Conservation (phyloP, 2,329 filamentous ascomycete genomes). For the Aspergillus sojae region DNA sequence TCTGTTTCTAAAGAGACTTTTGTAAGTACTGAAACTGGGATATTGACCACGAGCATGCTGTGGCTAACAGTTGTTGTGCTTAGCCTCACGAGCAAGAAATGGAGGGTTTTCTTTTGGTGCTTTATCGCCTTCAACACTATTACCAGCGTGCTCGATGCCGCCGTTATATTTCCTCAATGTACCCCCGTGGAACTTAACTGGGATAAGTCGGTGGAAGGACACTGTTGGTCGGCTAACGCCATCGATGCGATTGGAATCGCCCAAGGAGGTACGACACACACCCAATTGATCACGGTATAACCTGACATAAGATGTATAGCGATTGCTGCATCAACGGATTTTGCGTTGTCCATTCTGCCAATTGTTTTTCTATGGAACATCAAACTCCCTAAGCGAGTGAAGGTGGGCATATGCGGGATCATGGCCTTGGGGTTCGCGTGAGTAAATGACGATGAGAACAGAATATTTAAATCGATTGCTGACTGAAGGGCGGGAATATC, state of each 20-base stretch:
- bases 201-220: slow-evolving; percentile 3
- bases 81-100: slow-evolving; percentile 14
- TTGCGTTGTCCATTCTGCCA: slow-evolving; percentile 4
- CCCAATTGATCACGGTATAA: not conserved
- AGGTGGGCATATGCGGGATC: slow-evolving; percentile 6
- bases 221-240: not conserved
- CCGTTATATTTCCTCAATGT: slow-evolving; percentile 9
- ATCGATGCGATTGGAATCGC: slow-evolving; percentile 8
- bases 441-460: not conserved
- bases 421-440: slow-evolving; percentile 8
- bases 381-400: slow-evolving; percentile 8
- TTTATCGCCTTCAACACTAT: slow-evolving; percentile 22
- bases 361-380: slow-evolving; percentile 8
- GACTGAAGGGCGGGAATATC: not conserved
- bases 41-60: not conserved
- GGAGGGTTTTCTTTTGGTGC: slow-evolving; percentile 19
- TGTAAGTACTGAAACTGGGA: slow-evolving; percentile 6
- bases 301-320: not conserved
- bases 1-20: slow-evolving; percentile 18
- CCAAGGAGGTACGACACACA: not conserved
- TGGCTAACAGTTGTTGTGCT: not conserved
- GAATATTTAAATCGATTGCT: not conserved
- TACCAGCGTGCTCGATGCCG: slow-evolving; percentile 16
- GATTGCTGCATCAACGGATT: slow-evolving; percentile 5
- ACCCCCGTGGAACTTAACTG: slow-evolving; percentile 7